phyloP scores from a whole-genome alignment of 140 eudicot species.

The Bidens hawaiensis region DNA sequence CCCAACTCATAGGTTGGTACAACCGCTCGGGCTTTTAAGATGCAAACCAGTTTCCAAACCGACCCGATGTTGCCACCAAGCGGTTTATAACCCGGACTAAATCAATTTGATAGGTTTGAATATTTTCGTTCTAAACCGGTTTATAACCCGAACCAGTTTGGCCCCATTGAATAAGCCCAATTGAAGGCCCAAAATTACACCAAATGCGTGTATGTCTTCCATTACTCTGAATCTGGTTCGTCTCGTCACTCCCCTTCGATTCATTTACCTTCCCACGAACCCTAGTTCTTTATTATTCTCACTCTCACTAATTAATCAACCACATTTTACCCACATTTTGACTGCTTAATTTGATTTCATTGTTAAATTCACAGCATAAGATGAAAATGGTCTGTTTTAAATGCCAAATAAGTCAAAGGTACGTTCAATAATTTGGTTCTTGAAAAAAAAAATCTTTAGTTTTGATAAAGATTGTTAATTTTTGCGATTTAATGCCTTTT shows the following conservation, averaged over 20 bases:
- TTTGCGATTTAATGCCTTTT: not conserved
- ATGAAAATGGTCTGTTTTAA: constrained; percentile 7
- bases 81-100: too few species aligned
- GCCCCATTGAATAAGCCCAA: constrained; percentile 27
- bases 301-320: too few species aligned
- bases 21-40: too few species aligned
- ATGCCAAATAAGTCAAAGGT: constrained; percentile 16
- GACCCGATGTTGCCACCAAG: too few species aligned
- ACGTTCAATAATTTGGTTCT: not conserved
- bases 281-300: constrained; percentile 24
- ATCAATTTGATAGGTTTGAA: too few species aligned
- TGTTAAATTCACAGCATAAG: constrained; percentile 13
- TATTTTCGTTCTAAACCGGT: too few species aligned
- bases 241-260: constrained; percentile 9
- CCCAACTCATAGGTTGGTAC: too few species aligned
- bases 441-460: not conserved
- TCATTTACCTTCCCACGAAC: constrained; percentile 16
- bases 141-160: too few species aligned
- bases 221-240: constrained; percentile 26
- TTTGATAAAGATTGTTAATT: not conserved
- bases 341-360: constrained; percentile 28
- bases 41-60: too few species aligned
- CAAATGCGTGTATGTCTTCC: not conserved
- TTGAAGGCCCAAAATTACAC: constrained; percentile 21
- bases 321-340: not conserved